Percentiles rank a stretch among this genome's conserved stretches.
Evolutionary conservation across 352 stramenopile genomes (phyloP).

Genomic region (Globisporangium carolinianum): DNA sequence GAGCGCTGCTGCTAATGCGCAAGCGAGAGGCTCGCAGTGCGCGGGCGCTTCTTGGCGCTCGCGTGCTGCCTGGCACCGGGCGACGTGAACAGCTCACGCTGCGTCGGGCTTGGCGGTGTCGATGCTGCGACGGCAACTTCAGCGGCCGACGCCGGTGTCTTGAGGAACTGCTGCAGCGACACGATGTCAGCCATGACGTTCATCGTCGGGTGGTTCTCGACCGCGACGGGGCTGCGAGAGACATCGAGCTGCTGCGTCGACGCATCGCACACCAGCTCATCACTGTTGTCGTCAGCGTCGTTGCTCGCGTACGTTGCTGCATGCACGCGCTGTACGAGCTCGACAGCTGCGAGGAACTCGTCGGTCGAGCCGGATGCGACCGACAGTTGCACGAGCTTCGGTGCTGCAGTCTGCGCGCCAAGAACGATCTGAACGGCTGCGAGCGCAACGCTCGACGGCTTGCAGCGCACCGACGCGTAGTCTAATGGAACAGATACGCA

Average conservation of each 20-base stretch:
- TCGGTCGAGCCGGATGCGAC: conserved; percentile 10
- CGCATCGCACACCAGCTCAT: too few relatives aligned
- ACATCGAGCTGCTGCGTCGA: conserved; percentile 4
- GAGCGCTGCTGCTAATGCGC: background rate
- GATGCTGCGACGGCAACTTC: too few relatives aligned
- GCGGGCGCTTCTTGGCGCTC: conserved; percentile 10
- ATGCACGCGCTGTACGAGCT: conserved; percentile 26
- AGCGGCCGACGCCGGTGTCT: background rate
- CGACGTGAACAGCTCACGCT: conserved; percentile 4
- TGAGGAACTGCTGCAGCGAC: background rate
- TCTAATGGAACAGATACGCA: background rate
- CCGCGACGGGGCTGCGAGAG: conserved; percentile 9
- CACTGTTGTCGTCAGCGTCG: background rate
- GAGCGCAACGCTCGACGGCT: conserved; percentile 35
- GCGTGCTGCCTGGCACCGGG: background rate
- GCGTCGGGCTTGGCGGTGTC: background rate
- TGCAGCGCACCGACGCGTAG: conserved; percentile 23
- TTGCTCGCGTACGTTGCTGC: conserved; percentile 8
- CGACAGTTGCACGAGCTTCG: conserved; percentile 16
- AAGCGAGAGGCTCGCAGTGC: conserved; percentile 7
- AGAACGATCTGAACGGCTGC: conserved; percentile 35
- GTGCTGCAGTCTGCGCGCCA: conserved; percentile 4
- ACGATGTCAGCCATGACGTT: conserved; percentile 2
- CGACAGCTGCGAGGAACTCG: conserved; percentile 28
- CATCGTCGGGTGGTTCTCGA: conserved; percentile 9